Evolutionary conservation across 768 basidiomycete species (phyloP), one percentile per base, ranked within the genome.

Genomic region (Lactarius tabidus): DNA sequence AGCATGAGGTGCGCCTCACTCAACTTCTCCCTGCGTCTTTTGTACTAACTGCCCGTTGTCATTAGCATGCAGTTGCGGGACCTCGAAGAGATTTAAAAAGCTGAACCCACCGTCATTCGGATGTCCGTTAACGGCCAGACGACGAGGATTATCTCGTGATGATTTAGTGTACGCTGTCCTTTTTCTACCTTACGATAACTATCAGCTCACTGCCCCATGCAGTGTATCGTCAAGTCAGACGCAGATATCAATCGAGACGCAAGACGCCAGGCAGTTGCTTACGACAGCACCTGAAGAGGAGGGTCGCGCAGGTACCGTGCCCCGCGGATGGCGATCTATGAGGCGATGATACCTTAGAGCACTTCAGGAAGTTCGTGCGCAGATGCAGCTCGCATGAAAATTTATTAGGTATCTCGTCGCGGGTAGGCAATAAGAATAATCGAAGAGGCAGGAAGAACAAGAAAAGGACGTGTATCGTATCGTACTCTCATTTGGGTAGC

Each of bases 31-130:
- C 2, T 2, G n/a, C n/a, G n/a, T n/a, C n/a, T n/a, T n/a, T n/a
- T 63, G 52, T 15, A 33, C n/a, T 23, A 31, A 29, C 41, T n/a
- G 4, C 4, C 17, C 54, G 10, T 23, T 35, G 33, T n/a, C n/a
- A 35, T 9, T 65, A 98, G 95, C 69, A 81, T 88, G 20, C 88
- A 95, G 20, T 79, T 99, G 62, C 88, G 90, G 77, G 98, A 98
- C 73, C 98, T 99, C 61, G 95, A 97, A 73, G 93, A 95, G 59
- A 99, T 96, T 0, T 97, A 98, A 74, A 96, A 93, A 70, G 97
- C 96, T 1, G 98, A 98, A 75, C 86, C 1, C 92, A 93, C 69
- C 86, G 85, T 64, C 83, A 85, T 29, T 82, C 87, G 55, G 84
- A 87, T 17, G 78, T 80, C 28, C 69, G 68, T 23, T 85, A 84